Conservation (phyloP, 176 grass and related monocot genomes). For the Poa pratensis region DNA sequence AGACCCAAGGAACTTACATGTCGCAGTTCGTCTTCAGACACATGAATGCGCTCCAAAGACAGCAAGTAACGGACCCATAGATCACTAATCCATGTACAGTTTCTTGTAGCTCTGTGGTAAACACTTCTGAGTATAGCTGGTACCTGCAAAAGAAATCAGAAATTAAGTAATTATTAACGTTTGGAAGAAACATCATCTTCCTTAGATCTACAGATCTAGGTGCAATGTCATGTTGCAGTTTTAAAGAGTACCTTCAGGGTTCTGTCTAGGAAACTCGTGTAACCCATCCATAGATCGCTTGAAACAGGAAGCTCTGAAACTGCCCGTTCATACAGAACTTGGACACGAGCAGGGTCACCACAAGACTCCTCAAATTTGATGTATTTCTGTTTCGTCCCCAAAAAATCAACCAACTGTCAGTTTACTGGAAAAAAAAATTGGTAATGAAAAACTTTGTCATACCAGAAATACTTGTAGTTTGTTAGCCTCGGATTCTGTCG, state of each 20-base stretch:
- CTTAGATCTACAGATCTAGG: constrained; percentile 26
- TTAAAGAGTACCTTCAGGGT: constrained; percentile 71
- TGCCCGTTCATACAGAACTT: constrained; percentile 87
- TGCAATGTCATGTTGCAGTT: constrained; percentile 5
- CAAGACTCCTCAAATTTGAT: constrained; percentile 89
- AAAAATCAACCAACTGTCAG: constrained; percentile 12
- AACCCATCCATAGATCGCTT: constrained; percentile 79
- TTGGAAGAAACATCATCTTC: constrained; percentile 19
- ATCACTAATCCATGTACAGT: constrained; percentile 93
- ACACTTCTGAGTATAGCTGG: constrained; percentile 73
- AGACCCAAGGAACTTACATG: constrained; percentile 51
- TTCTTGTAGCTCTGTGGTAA: constrained; percentile 88
- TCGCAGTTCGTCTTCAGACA: constrained; percentile 70
- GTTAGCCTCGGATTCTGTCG: constrained; percentile 57
- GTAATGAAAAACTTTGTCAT: constrained; percentile 16
- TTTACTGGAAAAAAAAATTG: constrained; percentile 24
- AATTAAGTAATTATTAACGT: constrained; percentile 23
- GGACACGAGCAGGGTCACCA: constrained; percentile 85
- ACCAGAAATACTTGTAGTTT: constrained; percentile 83
- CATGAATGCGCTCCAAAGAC: constrained; percentile 71
- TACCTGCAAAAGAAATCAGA: constrained; percentile 61
- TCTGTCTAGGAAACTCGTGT: constrained; percentile 83
- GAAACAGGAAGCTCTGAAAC: constrained; percentile 82
- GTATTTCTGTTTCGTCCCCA: constrained; percentile 73
- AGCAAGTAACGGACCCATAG: constrained; percentile 81